These are phyloP conservation scores for Penicillium canescens DNA, from an alignment of 495 filamentous ascomycete species.

Conservation along the genomic window DNA sequence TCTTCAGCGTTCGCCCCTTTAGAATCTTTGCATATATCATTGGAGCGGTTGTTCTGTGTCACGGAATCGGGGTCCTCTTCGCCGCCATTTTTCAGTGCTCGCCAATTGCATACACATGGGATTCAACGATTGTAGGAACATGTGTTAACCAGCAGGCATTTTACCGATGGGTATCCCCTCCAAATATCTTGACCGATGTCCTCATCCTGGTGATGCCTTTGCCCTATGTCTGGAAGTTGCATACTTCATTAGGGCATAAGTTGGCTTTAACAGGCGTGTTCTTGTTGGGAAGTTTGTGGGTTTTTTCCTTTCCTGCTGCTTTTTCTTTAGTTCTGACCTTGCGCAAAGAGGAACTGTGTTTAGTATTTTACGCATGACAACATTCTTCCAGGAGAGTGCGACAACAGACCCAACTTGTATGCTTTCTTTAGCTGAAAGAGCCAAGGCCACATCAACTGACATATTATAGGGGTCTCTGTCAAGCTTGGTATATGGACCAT, in stretches of 20 bases:
- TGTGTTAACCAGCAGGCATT: slow-evolving; percentile 31
- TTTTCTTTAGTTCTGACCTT: neutral
- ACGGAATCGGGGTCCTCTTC: slow-evolving; percentile 28
- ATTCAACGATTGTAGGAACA: slow-evolving; percentile 19
- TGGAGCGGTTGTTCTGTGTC: slow-evolving; percentile 24
- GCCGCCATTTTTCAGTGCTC: slow-evolving; percentile 33
- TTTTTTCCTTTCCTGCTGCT: neutral
- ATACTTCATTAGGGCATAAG: slow-evolving; percentile 19
- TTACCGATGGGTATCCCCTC: slow-evolving; percentile 30
- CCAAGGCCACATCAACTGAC: neutral
- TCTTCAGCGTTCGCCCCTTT: slow-evolving; percentile 30
- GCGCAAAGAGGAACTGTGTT: slow-evolving; percentile 17
- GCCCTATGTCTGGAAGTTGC: slow-evolving; percentile 41
- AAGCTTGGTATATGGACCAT: slow-evolving; percentile 23
- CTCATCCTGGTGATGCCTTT: slow-evolving; percentile 42
- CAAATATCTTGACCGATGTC: slow-evolving; percentile 37
- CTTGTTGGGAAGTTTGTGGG: slow-evolving; percentile 29
- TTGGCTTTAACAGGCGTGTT: slow-evolving; percentile 29
- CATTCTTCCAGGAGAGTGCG: slow-evolving; percentile 9
- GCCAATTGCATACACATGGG: slow-evolving; percentile 32
- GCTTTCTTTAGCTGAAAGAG: neutral
- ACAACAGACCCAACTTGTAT: slow-evolving; percentile 22
- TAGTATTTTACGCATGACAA: slow-evolving; percentile 23
- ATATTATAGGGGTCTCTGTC: slow-evolving; percentile 20
- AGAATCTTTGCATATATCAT: slow-evolving; percentile 32